Conservation (phyloP, 2,329 filamentous ascomycete genomes). For the Polytolypa hystricis region DNA sequence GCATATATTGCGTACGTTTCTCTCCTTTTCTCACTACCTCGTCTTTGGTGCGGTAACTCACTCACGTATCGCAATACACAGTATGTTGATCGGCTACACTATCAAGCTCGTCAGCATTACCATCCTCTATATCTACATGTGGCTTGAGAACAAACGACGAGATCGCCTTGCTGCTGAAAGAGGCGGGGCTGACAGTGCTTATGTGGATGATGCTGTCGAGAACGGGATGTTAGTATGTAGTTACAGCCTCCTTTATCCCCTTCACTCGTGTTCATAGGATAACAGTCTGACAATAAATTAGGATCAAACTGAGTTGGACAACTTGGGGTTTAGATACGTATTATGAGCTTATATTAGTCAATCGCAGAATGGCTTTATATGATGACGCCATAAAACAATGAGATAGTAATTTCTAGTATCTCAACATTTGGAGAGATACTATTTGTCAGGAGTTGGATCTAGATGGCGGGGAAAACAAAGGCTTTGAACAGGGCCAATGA, state of each 20-base stretch:
- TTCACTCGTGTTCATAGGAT: not conserved
- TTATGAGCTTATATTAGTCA: not conserved
- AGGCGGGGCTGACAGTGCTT: not conserved
- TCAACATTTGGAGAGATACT: not conserved
- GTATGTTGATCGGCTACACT: slow-evolving; percentile 39
- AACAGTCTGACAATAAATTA: not conserved
- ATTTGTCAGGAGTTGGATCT: too few relatives aligned
- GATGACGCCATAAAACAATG: not conserved
- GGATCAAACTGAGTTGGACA: slow-evolving; percentile 4
- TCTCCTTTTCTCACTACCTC: not conserved
- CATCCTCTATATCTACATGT: slow-evolving; percentile 14
- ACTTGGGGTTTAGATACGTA: slow-evolving; percentile 3
- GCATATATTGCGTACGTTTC: not conserved
- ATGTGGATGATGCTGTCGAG: not conserved
- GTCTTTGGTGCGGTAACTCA: not conserved
- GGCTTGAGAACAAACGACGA: slow-evolving; percentile 3
- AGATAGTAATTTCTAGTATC: not conserved
- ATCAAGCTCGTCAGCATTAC: slow-evolving; percentile 26
- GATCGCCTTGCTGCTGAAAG: slow-evolving; percentile 1
- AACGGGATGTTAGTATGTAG: slow-evolving; percentile 3
- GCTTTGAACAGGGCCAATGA: not conserved
- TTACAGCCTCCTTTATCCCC: not conserved
- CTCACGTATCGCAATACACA: slow-evolving; percentile 39
- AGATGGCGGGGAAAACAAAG: too few relatives aligned
- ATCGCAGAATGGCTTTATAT: not conserved